Conservation (phyloP, 73 alveolate species). For the Durusdinium trenchii region DNA sequence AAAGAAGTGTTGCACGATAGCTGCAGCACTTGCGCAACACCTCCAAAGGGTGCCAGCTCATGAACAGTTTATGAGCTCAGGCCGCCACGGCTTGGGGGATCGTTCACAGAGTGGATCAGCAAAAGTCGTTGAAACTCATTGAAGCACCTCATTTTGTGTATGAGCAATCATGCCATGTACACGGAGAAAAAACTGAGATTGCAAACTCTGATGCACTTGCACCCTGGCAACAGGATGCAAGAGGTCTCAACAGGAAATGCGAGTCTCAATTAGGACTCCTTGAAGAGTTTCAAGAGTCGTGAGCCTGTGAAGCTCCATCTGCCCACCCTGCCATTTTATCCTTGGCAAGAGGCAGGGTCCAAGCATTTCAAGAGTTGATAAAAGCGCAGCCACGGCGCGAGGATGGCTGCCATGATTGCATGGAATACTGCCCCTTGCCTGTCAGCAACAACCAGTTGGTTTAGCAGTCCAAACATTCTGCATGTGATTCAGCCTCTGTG, state of each 20-base stretch:
- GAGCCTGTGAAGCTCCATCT: background rate
- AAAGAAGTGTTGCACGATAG: too few relatives aligned
- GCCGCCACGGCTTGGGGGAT: slow-evolving; percentile 46
- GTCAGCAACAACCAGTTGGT: background rate
- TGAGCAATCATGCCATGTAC: background rate
- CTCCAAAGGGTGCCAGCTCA: too few relatives aligned
- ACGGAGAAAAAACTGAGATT: background rate
- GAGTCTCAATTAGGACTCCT: background rate
- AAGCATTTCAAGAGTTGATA: background rate
- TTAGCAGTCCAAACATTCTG: background rate
- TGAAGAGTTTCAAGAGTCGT: background rate
- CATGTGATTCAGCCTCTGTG: slow-evolving; percentile 19
- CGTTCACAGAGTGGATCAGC: slow-evolving; percentile 58
- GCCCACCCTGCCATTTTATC: slow-evolving; percentile 82
- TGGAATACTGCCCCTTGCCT: slow-evolving; percentile 94
- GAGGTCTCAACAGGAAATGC: background rate
- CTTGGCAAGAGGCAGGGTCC: background rate
- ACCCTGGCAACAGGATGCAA: background rate
- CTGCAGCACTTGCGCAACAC: too few relatives aligned
- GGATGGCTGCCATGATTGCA: slow-evolving; percentile 69
- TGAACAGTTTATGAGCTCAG: background rate
- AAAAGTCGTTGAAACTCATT: slow-evolving; percentile 73
- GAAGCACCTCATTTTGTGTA: slow-evolving; percentile 49
- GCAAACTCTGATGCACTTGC: slow-evolving; percentile 17
- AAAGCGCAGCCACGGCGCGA: background rate